Conservation (phyloP, 306 rosid species). For the Cucumis hystrix region DNA sequence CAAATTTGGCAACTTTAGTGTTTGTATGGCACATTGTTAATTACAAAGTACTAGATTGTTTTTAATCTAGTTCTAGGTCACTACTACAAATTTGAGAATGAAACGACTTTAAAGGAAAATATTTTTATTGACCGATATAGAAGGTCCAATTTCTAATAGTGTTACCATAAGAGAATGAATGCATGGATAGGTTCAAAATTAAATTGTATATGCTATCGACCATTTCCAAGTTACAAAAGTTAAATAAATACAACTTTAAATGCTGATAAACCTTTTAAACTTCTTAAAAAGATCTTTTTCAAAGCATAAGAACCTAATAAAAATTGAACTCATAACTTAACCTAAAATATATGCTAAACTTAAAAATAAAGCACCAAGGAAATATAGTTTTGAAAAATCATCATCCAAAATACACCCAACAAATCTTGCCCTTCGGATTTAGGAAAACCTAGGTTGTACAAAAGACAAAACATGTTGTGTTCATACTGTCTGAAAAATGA, state of each 20-base stretch:
- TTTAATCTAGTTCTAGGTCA: background rate
- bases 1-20: background rate
- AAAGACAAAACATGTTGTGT: background rate
- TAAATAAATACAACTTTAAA: background rate
- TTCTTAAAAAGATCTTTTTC: background rate
- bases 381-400: background rate
- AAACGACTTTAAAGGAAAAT: too few relatives aligned
- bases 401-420: background rate
- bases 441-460: background rate
- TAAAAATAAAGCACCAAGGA: background rate
- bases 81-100: too few relatives aligned
- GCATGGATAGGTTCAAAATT: too few relatives aligned
- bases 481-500: background rate
- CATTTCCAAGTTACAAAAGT: background rate
- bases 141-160: too few relatives aligned
- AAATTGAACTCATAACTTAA: background rate
- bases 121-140: too few relatives aligned
- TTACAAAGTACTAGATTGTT: background rate
- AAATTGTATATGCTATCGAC: background rate
- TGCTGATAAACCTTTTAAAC: background rate
- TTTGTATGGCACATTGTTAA: too few relatives aligned
- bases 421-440: background rate
- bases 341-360: background rate
- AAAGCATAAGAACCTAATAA: background rate
- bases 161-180: too few relatives aligned